Percentiles rank a stretch among this genome's conserved stretches.
phyloP scores from a whole-genome alignment of 2,329 filamentous ascomycete species.

The Alternaria hordeiaustralica region DNA sequence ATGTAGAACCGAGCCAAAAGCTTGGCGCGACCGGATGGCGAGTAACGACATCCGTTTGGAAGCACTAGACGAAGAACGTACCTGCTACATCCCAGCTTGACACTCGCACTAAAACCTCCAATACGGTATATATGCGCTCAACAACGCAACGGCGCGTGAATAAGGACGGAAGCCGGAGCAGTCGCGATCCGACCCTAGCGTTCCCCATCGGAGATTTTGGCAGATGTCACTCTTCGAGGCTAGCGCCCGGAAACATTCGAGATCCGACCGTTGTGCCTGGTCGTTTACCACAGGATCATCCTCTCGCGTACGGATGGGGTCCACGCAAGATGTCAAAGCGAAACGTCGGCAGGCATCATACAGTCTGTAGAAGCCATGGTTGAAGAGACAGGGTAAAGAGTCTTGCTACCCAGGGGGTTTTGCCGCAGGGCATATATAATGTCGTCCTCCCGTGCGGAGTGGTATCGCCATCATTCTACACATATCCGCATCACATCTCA shows the following conservation, averaged over 20 bases:
- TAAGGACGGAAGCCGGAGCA: neutral
- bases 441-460: neutral
- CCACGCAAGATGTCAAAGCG: neutral
- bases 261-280: neutral
- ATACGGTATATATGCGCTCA: neutral
- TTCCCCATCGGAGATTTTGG: neutral
- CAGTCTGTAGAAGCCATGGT: neutral
- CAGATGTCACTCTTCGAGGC: neutral
- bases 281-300: neutral
- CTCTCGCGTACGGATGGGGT: neutral
- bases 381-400: neutral
- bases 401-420: neutral
- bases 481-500: neutral
- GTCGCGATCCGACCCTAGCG: conserved; percentile 30
- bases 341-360: neutral
- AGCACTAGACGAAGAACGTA: neutral
- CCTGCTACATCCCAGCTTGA: neutral
- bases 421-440: neutral
- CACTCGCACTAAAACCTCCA: neutral
- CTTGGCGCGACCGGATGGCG: neutral
- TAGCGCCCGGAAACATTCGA: neutral
- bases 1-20: neutral
- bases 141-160: neutral
- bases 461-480: neutral
- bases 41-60: neutral